Base-by-base conservation (phyloP, 2,329 filamentous ascomycete species). In the Clarireedia paspali region DNA sequence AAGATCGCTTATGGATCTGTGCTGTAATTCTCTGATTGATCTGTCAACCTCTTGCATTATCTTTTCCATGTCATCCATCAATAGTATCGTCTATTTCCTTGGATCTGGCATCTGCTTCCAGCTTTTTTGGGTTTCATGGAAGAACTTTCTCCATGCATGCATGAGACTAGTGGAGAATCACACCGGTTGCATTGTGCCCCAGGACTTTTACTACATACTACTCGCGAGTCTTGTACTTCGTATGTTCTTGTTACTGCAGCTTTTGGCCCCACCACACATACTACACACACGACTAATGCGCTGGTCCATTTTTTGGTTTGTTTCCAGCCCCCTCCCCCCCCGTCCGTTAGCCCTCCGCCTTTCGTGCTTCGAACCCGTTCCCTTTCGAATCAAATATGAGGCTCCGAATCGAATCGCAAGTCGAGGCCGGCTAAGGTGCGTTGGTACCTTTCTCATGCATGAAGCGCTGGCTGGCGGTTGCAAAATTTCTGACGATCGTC, bases 91-190 rank as follows among this genome's bases (percentile, higher is more conserved):
- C 15, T 40, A 34, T 30, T 34, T 20, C 17, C 14, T 17, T 40
- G 39, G 15, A 40, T 40, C 15, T 17, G 39, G 14, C 17, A 40
- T 40, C 14, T 40, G 39, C 14, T 40, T 40, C 17, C 39, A 17
- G 17, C 17, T 40, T 40, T 40, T 40, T 14, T 14, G 3, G 39
- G 39, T 5, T 40, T 40, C 10, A 40, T 10, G 39, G 14, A 24
- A 54, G 36, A 48, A 42, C 30, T 54, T 54, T 54, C 48, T 54
- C n/a, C 9, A 23, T 39, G 27, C 27, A 46, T 49, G 52, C 52
- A 49, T 54, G 36, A 54, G 23, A 26, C 3, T 40, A 36, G 52
- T 54, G 52, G 52, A 38, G 45, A 49, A 54, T 54, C 44, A 49
- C 36, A 44, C 26, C 38, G 26, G 34, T 50, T 36, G 23, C 38